These are phyloP conservation scores for Isoetes engelmannii DNA, from an alignment of 83 land plant genomes.

Conservation along the genomic window DNA sequence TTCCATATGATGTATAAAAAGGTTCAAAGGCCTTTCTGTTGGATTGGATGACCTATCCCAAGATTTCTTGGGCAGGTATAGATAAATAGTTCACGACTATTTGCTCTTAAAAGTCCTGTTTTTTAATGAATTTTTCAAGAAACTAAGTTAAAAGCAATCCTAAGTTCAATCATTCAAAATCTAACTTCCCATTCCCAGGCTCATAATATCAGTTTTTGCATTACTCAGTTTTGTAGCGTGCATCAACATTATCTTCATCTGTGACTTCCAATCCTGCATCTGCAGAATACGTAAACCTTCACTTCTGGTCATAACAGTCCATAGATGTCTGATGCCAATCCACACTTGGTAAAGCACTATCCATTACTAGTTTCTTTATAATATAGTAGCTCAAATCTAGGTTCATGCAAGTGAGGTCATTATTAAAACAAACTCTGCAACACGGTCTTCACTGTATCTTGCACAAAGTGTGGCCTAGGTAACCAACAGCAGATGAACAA, in stretches of 20 bases:
- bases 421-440: too few species aligned
- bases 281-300: slow-evolving; percentile 16
- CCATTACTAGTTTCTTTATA: too few species aligned
- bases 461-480: too few species aligned
- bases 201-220: background rate
- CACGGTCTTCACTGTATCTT: too few species aligned
- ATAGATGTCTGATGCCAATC: too few species aligned
- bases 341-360: too few species aligned
- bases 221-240: slow-evolving; percentile 92
- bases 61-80: background rate
- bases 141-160: background rate
- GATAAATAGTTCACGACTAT: background rate
- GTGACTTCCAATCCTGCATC: slow-evolving; percentile 90
- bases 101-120: background rate
- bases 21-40: background rate
- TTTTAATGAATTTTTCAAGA: background rate
- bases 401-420: too few species aligned
- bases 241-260: slow-evolving; percentile 76
- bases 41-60: background rate
- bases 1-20: too few species aligned
- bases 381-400: too few species aligned
- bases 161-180: background rate
- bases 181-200: background rate
- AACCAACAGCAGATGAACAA: too few species aligned
- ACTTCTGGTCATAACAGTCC: too few species aligned